Conservation (phyloP, 805 yeast genomes). For the Starmerella bacillaris region DNA sequence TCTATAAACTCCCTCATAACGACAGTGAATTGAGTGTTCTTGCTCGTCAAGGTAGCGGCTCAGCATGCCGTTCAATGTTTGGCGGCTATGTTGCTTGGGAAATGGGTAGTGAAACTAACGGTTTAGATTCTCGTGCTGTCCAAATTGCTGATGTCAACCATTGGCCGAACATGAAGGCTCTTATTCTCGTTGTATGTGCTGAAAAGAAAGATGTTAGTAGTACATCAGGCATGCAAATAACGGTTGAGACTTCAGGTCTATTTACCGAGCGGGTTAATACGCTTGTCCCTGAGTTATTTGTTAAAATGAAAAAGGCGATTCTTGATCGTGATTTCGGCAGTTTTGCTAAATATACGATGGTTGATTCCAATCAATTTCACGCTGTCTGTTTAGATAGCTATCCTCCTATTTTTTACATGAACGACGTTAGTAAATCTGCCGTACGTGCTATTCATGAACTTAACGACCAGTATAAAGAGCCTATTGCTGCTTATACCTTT, state of each 20-base stretch:
- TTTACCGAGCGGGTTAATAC: conserved; percentile 59
- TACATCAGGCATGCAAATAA: conserved; percentile 90
- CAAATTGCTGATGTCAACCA: conserved; percentile 68
- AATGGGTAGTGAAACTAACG: conserved; percentile 63
- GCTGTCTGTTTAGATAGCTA: conserved; percentile 90
- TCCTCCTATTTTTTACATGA: conserved; percentile 90
- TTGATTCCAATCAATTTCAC: conserved; percentile 92
- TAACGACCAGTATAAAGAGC: conserved; percentile 43
- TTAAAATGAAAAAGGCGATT: conserved; percentile 65
- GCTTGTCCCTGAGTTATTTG: conserved; percentile 77
- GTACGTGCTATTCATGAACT: conserved; percentile 62
- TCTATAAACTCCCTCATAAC: conserved; percentile 72
- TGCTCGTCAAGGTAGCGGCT: conserved; percentile 96
- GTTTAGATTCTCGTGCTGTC: conserved; percentile 88
- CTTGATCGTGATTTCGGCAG: conserved; percentile 49
- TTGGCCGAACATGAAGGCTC: conserved; percentile 90
- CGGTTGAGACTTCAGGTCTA: conserved; percentile 75
- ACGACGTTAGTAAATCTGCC: conserved; percentile 72
- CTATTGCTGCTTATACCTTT: conserved; percentile 86
- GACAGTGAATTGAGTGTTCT: conserved; percentile 73
- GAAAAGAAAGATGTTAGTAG: conserved; percentile 88
- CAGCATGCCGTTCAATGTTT: conserved; percentile 90
- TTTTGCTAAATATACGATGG: conserved; percentile 87
- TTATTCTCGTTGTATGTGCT: conserved; percentile 80
- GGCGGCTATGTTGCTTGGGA: conserved; percentile 99